phyloP scores from a whole-genome alignment of 2,329 filamentous ascomycete genomes.

The Ascochyta lentis region DNA sequence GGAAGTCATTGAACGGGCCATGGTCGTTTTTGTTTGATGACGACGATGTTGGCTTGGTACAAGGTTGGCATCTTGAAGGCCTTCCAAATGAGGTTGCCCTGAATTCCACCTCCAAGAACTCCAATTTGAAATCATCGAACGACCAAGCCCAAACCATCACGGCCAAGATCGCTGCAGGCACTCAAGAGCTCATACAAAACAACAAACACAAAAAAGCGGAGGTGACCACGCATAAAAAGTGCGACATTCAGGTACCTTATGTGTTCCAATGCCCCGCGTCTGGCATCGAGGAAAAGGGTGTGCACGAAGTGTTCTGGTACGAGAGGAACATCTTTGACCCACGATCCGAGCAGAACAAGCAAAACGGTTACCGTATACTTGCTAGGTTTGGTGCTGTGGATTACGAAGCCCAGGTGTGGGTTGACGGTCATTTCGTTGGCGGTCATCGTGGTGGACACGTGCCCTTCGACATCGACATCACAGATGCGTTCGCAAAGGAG shows the following conservation, averaged over 20 bases:
- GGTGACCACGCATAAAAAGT: slow-evolving; percentile 51
- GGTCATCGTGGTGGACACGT: slow-evolving; percentile 66
- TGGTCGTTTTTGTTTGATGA: slow-evolving; percentile 74
- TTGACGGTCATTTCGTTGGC: slow-evolving; percentile 61
- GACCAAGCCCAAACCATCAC: slow-evolving; percentile 48
- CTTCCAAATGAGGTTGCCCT: slow-evolving; percentile 54
- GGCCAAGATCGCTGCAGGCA: slow-evolving; percentile 59
- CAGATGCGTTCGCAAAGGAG: slow-evolving; percentile 50
- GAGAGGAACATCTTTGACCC: slow-evolving; percentile 61
- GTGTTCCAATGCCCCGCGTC: slow-evolving; percentile 71
- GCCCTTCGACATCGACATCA: slow-evolving; percentile 64
- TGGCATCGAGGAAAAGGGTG: slow-evolving; percentile 65
- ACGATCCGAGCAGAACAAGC: slow-evolving; percentile 53
- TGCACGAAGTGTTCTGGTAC: slow-evolving; percentile 74
- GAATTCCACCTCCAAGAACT: slow-evolving; percentile 21
- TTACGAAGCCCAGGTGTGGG: slow-evolving; percentile 66
- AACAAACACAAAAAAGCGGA: slow-evolving; percentile 49
- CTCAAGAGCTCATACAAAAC: slow-evolving; percentile 56
- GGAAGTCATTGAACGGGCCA: slow-evolving; percentile 66
- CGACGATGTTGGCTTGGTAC: slow-evolving; percentile 61
- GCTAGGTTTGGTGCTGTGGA: slow-evolving; percentile 68
- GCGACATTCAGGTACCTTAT: slow-evolving; percentile 67
- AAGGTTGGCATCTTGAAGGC: slow-evolving; percentile 61
- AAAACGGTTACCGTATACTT: slow-evolving; percentile 52
- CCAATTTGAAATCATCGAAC: slow-evolving; percentile 21